Evolutionary conservation across 2,329 filamentous ascomycete species (phyloP), one percentile per base, ranked within the genome.

Genomic region (Neospermospora avenae): DNA sequence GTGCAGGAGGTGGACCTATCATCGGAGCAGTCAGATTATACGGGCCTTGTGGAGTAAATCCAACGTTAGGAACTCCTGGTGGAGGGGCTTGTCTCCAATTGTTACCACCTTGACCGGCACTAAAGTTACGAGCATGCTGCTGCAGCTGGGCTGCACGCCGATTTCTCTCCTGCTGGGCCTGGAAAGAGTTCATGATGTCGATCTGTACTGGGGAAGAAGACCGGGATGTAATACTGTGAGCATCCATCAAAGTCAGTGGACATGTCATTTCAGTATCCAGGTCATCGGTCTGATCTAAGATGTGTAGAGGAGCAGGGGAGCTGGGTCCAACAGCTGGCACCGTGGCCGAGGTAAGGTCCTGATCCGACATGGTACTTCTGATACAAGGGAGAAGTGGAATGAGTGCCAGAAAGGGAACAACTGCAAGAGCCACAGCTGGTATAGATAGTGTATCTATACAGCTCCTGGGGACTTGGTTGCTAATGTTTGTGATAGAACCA

Each of bases 201-300:
- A 10, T 53, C 39, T 44, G 53, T 54, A 57, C 56, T 20, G 25
- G 55, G 14, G 57, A 54, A 28, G 54, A 51, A 4, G 62, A 56
- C 11, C 46, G 18, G n/a, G 59, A 45, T 53, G 45, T 53, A 13
- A 22, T 44, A 39, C 53, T 65, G 16, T 59, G 34, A 20, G 65
- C 53, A 58, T 59, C 62, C 35, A 35, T 55, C 14, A 57, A 59
- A 46, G 63, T 69, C 56, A 69, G 67, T 44, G 63, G 57, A 44
- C 58, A 60, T 37, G 55, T 64, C 67, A 69, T 69, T 42, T 66
- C 63, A 35, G 60, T 64, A 57, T 67, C 63, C 16, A 60, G 51
- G 13, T 42, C 51, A 42, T 20, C 4, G 34, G 44, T 55, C 11
- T 48, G 46, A 37, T 37, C 28, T 25, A 52, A 24, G 46, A 20